Evolutionary conservation across 148 eudicot species (phyloP), one percentile per base, ranked within the genome.

Genomic region (Heliamphora exappendiculata): DNA sequence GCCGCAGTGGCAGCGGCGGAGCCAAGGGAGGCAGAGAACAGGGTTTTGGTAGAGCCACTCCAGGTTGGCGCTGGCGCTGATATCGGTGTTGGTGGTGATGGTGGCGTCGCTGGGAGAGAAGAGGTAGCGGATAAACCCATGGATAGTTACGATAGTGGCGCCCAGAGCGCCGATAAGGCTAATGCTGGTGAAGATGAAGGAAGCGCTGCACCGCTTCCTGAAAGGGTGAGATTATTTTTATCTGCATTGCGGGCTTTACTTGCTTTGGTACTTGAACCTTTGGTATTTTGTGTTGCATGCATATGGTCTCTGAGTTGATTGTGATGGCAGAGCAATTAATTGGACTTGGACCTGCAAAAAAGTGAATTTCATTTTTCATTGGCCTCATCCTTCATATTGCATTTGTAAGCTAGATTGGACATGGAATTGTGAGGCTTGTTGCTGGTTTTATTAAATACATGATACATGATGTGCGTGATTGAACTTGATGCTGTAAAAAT

Each of bases 91-190:
- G 78, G 41, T 5, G 78, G n/a, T n/a, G n/a, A n/a, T n/a, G n/a
- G n/a, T n/a, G n/a, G n/a, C n/a, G n/a, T n/a, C n/a, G n/a, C n/a
- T n/a, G n/a, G 42, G 71, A 62, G 75, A 26, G 73, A 70, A 80
- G 83, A 80, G 76, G 82, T 81, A 49, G 88, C 58, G 28, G 84
- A 68, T 57, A 76, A 68, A 75, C 76, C 44, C n/a, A 86, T 87
- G 92, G 88, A 83, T 58, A n/a, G n/a, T n/a, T n/a, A n/a, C n/a
- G 78, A 67, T 36, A 87, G 86, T 65, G 89, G 78, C 7, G 89
- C 77, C 1, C 62, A 65, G 58, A 85, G 86, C 51, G 82, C 54
- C 0, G 84, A 73, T 36, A 86, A 88, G 78, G 82, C 55, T 36
- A 77, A 75, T 66, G 83, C 73, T 11, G 86, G 70, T 33, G 90